Conservation (phyloP, 106 monocot genomes). For the Dendrobium officinale region DNA sequence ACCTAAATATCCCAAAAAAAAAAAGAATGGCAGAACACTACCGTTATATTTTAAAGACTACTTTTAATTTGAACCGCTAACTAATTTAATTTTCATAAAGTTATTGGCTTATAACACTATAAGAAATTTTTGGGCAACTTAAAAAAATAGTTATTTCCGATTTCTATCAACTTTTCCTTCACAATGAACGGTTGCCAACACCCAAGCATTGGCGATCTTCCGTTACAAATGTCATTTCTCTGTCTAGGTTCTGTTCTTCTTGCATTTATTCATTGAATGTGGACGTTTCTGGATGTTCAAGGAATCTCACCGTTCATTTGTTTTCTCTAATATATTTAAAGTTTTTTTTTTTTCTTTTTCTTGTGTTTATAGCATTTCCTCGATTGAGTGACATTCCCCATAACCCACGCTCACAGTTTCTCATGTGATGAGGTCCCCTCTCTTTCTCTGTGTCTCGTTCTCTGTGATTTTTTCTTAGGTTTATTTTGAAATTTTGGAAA, state of each 20-base stretch:
- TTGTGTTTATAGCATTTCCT: not conserved
- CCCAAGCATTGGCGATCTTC: not conserved
- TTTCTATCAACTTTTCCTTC: not conserved
- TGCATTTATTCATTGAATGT: conserved; percentile 1
- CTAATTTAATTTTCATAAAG: too few relatives aligned
- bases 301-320: not conserved
- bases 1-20: too few relatives aligned
- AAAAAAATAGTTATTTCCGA: too few relatives aligned
- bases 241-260: not conserved
- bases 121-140: too few relatives aligned
- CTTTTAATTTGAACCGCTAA: too few relatives aligned
- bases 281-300: not conserved
- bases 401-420: not conserved
- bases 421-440: not conserved
- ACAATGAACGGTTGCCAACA: not conserved
- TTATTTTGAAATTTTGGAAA: not conserved
- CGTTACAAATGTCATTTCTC: not conserved
- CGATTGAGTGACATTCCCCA: not conserved
- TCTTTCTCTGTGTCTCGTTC: not conserved
- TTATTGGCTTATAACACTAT: too few relatives aligned
- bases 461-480: not conserved
- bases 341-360: too few relatives aligned
- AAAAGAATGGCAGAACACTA: too few relatives aligned
- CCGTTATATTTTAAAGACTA: too few relatives aligned
- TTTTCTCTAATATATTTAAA: too few relatives aligned